Percentiles rank a stretch among this genome's conserved stretches.
These are phyloP conservation scores for Rubroboletus satanas DNA, from an alignment of 768 basidiomycete species.

Conservation along the genomic window DNA sequence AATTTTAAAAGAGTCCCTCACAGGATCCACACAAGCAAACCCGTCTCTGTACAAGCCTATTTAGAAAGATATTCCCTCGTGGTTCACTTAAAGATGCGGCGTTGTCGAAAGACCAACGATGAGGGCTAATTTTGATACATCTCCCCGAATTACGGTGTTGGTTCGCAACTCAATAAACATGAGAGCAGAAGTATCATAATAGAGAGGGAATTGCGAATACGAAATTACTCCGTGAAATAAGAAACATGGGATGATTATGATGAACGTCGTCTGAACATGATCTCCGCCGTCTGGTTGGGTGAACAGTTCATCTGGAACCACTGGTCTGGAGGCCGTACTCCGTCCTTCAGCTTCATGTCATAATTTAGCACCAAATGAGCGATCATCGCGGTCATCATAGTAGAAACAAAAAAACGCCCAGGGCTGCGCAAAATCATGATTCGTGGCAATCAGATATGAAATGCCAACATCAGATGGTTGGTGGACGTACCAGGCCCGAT, in stretches of 20 bases:
- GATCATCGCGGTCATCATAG: slow-evolving; percentile 38
- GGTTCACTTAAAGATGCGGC: background rate
- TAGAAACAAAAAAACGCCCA: slow-evolving; percentile 41
- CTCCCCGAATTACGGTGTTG: slow-evolving; percentile 9
- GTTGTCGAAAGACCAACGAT: background rate
- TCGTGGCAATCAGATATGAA: slow-evolving; percentile 1
- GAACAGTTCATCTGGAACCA: slow-evolving; percentile 35
- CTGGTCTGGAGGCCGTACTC: slow-evolving; percentile 33
- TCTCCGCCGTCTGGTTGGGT: slow-evolving; percentile 35
- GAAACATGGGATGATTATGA: slow-evolving; percentile 7
- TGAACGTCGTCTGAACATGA: slow-evolving; percentile 36
- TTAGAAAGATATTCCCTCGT: background rate
- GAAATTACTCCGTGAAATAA: slow-evolving; percentile 8
- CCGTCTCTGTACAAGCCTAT: background rate
- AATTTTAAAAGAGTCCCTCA: background rate
- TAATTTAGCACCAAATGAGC: slow-evolving; percentile 40
- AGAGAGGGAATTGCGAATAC: slow-evolving; percentile 5
- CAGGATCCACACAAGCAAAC: slow-evolving; percentile 1
- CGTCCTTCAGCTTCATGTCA: slow-evolving; percentile 37
- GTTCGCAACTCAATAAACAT: slow-evolving; percentile 7
- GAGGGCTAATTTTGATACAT: slow-evolving; percentile 6
- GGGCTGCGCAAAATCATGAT: slow-evolving; percentile 28
- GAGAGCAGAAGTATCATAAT: slow-evolving; percentile 10
- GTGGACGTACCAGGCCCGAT: slow-evolving; percentile 33
- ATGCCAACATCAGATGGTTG: background rate